Percentiles rank a stretch among this genome's conserved stretches.
These are phyloP conservation scores for Colletotrichum aenigma DNA, from an alignment of 2,329 filamentous ascomycete genomes.

Conservation along the genomic window DNA sequence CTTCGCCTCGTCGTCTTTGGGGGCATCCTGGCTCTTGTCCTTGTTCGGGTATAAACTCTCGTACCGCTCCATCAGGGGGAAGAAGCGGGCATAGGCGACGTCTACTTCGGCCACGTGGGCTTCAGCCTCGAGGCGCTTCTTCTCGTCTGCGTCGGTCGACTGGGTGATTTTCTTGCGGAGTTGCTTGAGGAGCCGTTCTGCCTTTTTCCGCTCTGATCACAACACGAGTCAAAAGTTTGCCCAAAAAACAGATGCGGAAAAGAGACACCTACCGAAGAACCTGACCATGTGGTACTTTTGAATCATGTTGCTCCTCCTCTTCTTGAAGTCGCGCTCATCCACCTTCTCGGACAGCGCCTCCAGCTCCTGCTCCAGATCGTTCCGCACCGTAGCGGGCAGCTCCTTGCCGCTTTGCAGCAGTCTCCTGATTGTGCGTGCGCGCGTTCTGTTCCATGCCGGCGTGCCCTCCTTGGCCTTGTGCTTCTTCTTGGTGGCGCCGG, in stretches of 20 bases:
- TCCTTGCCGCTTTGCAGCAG: constrained; percentile 64
- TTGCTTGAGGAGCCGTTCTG: constrained; percentile 68
- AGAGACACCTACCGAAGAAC: constrained; percentile 71
- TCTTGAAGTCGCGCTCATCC: constrained; percentile 60
- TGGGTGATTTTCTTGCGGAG: constrained; percentile 62
- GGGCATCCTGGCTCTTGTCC: constrained; percentile 33
- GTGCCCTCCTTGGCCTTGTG: constrained; percentile 49
- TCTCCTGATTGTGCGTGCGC: constrained; percentile 71
- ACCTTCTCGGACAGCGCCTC: constrained; percentile 70
- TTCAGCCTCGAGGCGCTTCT: constrained; percentile 54
- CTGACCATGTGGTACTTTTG: constrained; percentile 82
- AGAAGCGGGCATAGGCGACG: constrained; percentile 75
- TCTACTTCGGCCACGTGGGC: constrained; percentile 76
- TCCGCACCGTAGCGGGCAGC: constrained; percentile 70
- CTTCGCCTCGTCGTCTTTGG: constrained; percentile 34
- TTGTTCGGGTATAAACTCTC: constrained; percentile 61
- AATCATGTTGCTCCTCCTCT: constrained; percentile 72
- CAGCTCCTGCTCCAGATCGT: constrained; percentile 75
- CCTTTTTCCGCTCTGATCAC: constrained; percentile 71
- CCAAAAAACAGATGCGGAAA: neutral
- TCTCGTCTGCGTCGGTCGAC: constrained; percentile 54
- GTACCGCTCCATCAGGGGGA: constrained; percentile 74
- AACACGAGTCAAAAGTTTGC: neutral
- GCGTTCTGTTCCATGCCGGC: constrained; percentile 71
- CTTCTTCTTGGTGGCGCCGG: constrained; percentile 37